A percentile compares a stretch with the other conserved stretches of the same genome.
Conservation (phyloP, 2,329 filamentous ascomycete species). For the Fusarium verrucosum region DNA sequence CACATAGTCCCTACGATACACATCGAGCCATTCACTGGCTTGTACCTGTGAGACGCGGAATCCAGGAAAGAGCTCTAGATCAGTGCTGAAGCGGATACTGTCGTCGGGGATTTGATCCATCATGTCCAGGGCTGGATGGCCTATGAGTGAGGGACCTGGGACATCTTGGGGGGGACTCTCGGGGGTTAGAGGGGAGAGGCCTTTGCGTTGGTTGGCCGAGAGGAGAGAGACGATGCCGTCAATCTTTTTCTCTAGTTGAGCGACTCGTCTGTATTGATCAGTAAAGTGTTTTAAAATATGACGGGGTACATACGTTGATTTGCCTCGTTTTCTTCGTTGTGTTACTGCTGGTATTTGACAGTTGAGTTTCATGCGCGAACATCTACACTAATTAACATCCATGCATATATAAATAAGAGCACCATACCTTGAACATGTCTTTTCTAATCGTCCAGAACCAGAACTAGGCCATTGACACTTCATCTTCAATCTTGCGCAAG, state of each 20-base stretch:
- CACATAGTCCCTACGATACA: slow-evolving; percentile 48
- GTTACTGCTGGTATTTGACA: slow-evolving; percentile 49
- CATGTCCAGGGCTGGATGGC: background rate
- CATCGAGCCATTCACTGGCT: slow-evolving; percentile 46
- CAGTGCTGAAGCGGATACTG: background rate
- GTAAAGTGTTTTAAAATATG: background rate
- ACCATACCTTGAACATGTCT: slow-evolving; percentile 44
- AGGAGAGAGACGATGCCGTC: slow-evolving; percentile 53
- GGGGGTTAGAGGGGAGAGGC: slow-evolving; percentile 38
- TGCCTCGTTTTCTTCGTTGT: slow-evolving; percentile 49
- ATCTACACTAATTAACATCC: slow-evolving; percentile 38
- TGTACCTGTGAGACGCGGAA: slow-evolving; percentile 48
- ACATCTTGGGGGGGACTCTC: slow-evolving; percentile 29
- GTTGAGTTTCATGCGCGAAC: slow-evolving; percentile 47
- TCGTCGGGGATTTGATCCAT: background rate
- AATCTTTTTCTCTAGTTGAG: slow-evolving; percentile 52
- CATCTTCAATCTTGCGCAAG: slow-evolving; percentile 51
- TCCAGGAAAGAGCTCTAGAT: slow-evolving; percentile 48
- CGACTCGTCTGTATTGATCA: slow-evolving; percentile 46
- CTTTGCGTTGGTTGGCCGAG: slow-evolving; percentile 45
- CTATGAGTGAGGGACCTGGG: background rate
- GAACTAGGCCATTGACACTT: slow-evolving; percentile 48
- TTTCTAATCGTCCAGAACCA: slow-evolving; percentile 32
- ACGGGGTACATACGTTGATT: slow-evolving; percentile 46
- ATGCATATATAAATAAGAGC: accelerated